Conservation (phyloP, 148 eudicot species). For the Diospyros lotus region DNA sequence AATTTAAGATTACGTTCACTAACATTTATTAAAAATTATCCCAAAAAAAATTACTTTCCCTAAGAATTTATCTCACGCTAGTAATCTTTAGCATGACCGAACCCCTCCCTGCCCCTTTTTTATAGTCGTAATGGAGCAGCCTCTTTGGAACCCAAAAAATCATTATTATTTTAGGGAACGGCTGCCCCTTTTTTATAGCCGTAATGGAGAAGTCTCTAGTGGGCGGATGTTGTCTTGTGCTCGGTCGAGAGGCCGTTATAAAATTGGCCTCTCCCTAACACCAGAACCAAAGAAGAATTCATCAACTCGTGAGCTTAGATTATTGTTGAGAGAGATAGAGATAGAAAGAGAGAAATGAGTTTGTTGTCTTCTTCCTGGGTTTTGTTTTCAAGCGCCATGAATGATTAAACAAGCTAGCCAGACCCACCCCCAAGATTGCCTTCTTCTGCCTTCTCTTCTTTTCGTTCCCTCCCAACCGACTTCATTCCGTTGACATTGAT, state of each 20-base stretch:
- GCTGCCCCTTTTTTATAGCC: slow-evolving; percentile 8
- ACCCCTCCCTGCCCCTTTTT: slow-evolving; percentile 2
- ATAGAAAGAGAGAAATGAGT: slow-evolving; percentile 7
- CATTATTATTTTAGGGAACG: no score
- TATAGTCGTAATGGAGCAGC: slow-evolving; percentile 10
- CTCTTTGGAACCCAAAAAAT: background rate
- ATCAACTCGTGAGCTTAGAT: no score
- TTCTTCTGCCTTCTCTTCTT: slow-evolving; percentile 11
- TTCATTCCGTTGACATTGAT: background rate
- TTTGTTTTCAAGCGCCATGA: slow-evolving; percentile 14
- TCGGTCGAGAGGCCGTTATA: slow-evolving; percentile 9
- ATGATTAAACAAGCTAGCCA: slow-evolving; percentile 10
- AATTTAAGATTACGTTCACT: no score
- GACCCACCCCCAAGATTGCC: slow-evolving; percentile 6
- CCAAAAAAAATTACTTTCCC: no score
- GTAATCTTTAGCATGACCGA: no score
- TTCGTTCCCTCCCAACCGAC: background rate
- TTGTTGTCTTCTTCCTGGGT: slow-evolving; percentile 29
- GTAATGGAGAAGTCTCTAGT: slow-evolving; percentile 8
- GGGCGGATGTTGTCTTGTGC: slow-evolving; percentile 5
- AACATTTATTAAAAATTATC: no score
- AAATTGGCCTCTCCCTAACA: slow-evolving; percentile 1
- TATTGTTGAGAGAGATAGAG: background rate
- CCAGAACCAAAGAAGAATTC: no score
- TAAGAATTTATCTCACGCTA: no score